Conservation (phyloP, 495 filamentous ascomycete species). For the Stereocaulon alpinum region DNA sequence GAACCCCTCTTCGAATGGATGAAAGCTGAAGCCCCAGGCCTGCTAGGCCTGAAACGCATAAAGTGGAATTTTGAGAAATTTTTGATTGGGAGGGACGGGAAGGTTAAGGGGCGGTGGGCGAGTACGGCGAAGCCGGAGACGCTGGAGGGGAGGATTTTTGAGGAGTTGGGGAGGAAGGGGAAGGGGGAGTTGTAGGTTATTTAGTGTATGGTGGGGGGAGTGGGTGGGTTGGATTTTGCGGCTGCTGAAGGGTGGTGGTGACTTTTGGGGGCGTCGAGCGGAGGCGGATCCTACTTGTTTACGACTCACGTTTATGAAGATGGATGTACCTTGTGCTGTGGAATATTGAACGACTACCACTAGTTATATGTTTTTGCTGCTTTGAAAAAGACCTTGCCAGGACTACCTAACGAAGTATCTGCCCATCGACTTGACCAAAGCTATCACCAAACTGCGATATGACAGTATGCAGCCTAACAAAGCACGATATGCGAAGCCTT, state of each 20-base stretch:
- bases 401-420: no score
- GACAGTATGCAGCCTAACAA: no score
- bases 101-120: constrained; percentile 73
- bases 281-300: no score
- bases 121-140: constrained; percentile 76
- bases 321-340: no score
- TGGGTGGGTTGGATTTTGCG: not conserved
- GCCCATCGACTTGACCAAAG: no score
- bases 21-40: constrained; percentile 73
- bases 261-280: no score
- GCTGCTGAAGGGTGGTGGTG: not conserved
- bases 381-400: no score
- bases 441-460: no score
- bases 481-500: no score
- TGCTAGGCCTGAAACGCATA: constrained; percentile 75
- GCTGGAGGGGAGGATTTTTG: constrained; percentile 61
- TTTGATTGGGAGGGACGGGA: constrained; percentile 71
- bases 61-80: constrained; percentile 99
- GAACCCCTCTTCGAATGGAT: constrained; percentile 79
- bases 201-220: not conserved
- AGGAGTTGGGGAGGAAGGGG: constrained; percentile 51
- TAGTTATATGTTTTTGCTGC: no score
- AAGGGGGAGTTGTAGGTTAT: constrained; percentile 15
- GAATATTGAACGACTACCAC: no score
- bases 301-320: not conserved